Evolutionary conservation across 768 basidiomycete species (phyloP).

Genomic region (Boletus sensibilis): DNA sequence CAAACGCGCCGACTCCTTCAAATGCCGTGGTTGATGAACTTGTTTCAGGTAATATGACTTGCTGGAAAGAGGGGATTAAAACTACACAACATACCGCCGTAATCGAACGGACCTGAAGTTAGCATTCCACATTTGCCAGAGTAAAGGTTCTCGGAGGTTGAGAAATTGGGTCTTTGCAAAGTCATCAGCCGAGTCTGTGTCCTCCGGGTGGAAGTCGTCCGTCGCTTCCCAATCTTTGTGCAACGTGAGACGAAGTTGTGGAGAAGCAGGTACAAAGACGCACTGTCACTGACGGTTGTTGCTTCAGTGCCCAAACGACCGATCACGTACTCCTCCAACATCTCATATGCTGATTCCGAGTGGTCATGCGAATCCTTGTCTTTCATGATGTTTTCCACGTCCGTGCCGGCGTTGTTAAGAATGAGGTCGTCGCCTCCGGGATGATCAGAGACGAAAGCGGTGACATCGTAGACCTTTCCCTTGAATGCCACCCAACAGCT

Average conservation of each 20-base stretch:
- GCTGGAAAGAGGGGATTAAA: constrained; percentile 37
- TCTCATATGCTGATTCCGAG: constrained; percentile 86
- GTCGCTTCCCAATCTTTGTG: constrained; percentile 79
- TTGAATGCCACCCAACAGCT: constrained; percentile 83
- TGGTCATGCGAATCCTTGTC: constrained; percentile 83
- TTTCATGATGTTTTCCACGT: constrained; percentile 79
- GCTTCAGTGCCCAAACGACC: constrained; percentile 79
- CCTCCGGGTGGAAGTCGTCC: constrained; percentile 89
- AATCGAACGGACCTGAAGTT: constrained; percentile 67
- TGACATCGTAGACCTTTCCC: constrained; percentile 89
- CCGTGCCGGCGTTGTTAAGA: constrained; percentile 77
- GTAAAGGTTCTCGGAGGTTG: constrained; percentile 81
- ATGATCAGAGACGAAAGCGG: constrained; percentile 80
- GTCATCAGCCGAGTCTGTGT: constrained; percentile 79
- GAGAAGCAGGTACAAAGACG: constrained; percentile 26
- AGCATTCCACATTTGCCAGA: constrained; percentile 83
- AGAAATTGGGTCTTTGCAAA: constrained; percentile 89
- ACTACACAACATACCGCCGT: not conserved
- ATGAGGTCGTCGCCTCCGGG: constrained; percentile 95
- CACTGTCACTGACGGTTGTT: constrained; percentile 76
- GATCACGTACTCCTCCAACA: constrained; percentile 85
- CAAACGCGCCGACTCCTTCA: constrained; percentile 78
- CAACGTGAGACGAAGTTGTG: constrained; percentile 8
- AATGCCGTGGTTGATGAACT: constrained; percentile 93
- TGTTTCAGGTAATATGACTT: constrained; percentile 96